phyloP scores from a whole-genome alignment of 1,139 yeast species.

The Saccharomyces hybrid region DNA sequence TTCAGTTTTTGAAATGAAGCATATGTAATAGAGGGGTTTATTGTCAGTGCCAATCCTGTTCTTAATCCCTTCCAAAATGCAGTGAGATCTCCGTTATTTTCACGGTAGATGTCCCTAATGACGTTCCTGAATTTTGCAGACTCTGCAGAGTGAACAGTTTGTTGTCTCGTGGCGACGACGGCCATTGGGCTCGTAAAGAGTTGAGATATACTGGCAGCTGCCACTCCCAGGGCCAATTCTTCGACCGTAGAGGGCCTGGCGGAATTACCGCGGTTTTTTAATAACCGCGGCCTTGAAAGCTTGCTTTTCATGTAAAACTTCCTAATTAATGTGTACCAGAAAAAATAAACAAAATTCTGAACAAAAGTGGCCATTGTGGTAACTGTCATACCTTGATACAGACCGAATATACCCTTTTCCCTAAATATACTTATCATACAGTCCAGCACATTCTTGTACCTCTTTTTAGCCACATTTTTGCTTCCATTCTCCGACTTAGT shows the following conservation, averaged over 20 bases:
- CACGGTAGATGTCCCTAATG: conserved; percentile 45
- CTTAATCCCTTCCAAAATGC: conserved; percentile 85
- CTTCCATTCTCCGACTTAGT: conserved; percentile 7
- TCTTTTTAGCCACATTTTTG: conserved; percentile 24
- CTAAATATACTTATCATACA: conserved; percentile 53
- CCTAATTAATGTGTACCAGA: conserved; percentile 76
- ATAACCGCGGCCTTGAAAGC: conserved; percentile 22
- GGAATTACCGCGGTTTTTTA: background rate
- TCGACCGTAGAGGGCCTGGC: conserved; percentile 45
- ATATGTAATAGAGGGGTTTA: conserved; percentile 83
- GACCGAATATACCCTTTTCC: conserved; percentile 62
- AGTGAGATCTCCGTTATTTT: conserved; percentile 49
- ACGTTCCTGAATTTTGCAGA: conserved; percentile 42
- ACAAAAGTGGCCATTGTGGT: conserved; percentile 69
- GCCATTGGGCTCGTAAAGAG: conserved; percentile 76
- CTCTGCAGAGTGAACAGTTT: conserved; percentile 40
- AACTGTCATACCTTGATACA: conserved; percentile 69
- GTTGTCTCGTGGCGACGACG: conserved; percentile 80
- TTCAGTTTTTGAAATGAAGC: conserved; percentile 73
- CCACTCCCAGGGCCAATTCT: conserved; percentile 72
- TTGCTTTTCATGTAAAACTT: conserved; percentile 46
- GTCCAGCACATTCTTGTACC: conserved; percentile 55
- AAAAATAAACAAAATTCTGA: conserved; percentile 78
- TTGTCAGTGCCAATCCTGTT: conserved; percentile 69
- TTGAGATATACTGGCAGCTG: conserved; percentile 82